Evolutionary conservation across 1,284 basidiomycete genomes (phyloP), one percentile per base, ranked within the genome.

Genomic region (Ustilago hordei): DNA sequence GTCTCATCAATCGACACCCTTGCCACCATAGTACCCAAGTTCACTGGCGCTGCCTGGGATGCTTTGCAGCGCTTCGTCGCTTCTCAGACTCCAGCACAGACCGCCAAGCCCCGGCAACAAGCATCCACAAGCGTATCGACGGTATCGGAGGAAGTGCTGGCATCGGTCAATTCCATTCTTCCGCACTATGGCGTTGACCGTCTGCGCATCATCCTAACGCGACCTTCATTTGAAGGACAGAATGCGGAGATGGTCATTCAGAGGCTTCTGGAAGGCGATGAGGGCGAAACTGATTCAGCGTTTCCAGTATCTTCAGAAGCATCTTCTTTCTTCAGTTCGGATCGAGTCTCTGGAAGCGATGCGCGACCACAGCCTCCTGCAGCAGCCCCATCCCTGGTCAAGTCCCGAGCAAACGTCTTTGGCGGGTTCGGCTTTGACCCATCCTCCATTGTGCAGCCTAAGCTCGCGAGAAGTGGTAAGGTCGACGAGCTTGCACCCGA

Each of bases 381-480:
- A 59, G 23, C 55, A 15, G 43, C 43, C 43, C 43, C 58, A 19
- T 75, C 73, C 4, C 52, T 69, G 15, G 69, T 77, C 56, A 69
- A 66, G 38, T 69, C 69, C 6, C 55, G 78, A 35, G 74, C 78
- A 39, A 79, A 79, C 38, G 47, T 79, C 28, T 79, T 79, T 45
- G 78, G 71, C 43, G 64, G 65, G 17, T 70, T 67, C 36, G 69
- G 38, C 52, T 69, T 70, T 19, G 74, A 70, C 39, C 58, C 64
- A 13, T 59, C 73, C 2, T 36, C 62, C n/a, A 71, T 67, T 39
- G 61, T 66, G 0, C 60, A 62, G 23, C 64, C 64, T 32, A 66
- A 64, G 34, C 58, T 55, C 19, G 13, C 52, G 1, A 35, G 73
- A 6, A 62, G 45, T 15, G 63, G 54, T 1, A 55, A 50, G 12